phyloP scores from a whole-genome alignment of 257 asterid genomes.

The Lavandula angustifolia region DNA sequence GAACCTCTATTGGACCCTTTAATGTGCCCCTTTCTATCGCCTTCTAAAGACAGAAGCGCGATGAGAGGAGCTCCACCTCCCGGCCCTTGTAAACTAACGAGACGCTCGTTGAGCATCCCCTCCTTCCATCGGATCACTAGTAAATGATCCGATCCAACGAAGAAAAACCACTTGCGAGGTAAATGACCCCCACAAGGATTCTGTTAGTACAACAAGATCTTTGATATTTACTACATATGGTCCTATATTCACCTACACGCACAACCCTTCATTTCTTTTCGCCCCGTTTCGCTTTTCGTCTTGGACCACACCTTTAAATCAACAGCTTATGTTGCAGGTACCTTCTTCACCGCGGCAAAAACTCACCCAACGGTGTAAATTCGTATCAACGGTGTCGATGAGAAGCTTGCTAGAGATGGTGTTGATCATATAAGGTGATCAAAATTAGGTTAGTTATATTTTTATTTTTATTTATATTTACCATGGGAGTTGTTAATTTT shows the following conservation, averaged over 20 bases:
- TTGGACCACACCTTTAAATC: slow-evolving; percentile 16
- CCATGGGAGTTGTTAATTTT: no score
- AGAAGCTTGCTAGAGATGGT: no score
- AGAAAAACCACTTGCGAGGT: slow-evolving; percentile 30
- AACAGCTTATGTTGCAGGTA: neutral
- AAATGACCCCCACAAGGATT: slow-evolving; percentile 18
- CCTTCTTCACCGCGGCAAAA: no score
- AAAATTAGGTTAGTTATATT: no score
- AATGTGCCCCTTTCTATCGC: slow-evolving; percentile 34
- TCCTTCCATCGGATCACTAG: slow-evolving; percentile 39
- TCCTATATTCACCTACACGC: slow-evolving; percentile 9
- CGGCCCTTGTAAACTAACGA: slow-evolving; percentile 38
- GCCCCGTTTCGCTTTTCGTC: neutral
- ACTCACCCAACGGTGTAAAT: no score
- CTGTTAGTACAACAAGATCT: slow-evolving; percentile 28
- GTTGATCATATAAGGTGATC: no score
- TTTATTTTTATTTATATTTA: no score
- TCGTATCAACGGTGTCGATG: no score
- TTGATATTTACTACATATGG: slow-evolving; percentile 28
- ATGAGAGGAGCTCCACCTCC: slow-evolving; percentile 29
- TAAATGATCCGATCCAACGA: slow-evolving; percentile 35
- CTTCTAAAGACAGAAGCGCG: slow-evolving; percentile 40
- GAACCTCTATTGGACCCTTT: slow-evolving; percentile 37
- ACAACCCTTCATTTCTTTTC: neutral
- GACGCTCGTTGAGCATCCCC: slow-evolving; percentile 64